These are phyloP conservation scores for Emmonsiellopsis sp. DNA, from an alignment of 2,329 filamentous ascomycete genomes.

Conservation along the genomic window DNA sequence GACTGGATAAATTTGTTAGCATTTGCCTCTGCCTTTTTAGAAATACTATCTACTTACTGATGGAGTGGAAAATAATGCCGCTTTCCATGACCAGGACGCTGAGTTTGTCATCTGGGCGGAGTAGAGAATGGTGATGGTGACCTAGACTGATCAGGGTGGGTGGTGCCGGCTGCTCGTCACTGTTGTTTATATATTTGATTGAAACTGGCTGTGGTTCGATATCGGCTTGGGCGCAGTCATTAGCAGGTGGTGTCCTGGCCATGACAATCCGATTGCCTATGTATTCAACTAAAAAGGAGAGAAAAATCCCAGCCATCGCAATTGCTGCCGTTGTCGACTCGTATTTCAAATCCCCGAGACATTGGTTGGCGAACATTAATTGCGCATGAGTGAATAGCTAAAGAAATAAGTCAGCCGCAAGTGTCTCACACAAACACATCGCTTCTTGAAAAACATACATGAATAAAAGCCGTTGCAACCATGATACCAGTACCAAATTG, in stretches of 20 bases:
- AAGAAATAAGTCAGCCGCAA: neutral
- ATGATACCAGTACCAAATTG: slow-evolving; percentile 64
- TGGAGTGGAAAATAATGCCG: slow-evolving; percentile 67
- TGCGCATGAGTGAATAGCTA: slow-evolving; percentile 64
- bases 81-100: slow-evolving; percentile 62
- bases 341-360: slow-evolving; percentile 56
- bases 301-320: slow-evolving; percentile 63
- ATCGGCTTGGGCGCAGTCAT: slow-evolving; percentile 19
- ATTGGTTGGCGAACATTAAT: slow-evolving; percentile 64
- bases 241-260: slow-evolving; percentile 11
- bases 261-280: slow-evolving; percentile 51
- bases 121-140: slow-evolving; percentile 22
- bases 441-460: slow-evolving; percentile 33
- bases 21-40: slow-evolving; percentile 30
- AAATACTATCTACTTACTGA: slow-evolving; percentile 49
- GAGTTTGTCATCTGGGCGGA: slow-evolving; percentile 35
- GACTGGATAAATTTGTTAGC: slow-evolving; percentile 49
- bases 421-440: neutral
- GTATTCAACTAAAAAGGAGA: slow-evolving; percentile 66
- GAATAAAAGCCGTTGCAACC: slow-evolving; percentile 61
- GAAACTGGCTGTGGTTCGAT: slow-evolving; percentile 20
- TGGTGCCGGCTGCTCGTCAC: slow-evolving; percentile 5
- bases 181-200: slow-evolving; percentile 15
- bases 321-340: slow-evolving; percentile 63
- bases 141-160: slow-evolving; percentile 19